These are phyloP conservation scores for Puccinellia tenuiflora DNA, from an alignment of 176 grass and related monocot species.

Conservation along the genomic window DNA sequence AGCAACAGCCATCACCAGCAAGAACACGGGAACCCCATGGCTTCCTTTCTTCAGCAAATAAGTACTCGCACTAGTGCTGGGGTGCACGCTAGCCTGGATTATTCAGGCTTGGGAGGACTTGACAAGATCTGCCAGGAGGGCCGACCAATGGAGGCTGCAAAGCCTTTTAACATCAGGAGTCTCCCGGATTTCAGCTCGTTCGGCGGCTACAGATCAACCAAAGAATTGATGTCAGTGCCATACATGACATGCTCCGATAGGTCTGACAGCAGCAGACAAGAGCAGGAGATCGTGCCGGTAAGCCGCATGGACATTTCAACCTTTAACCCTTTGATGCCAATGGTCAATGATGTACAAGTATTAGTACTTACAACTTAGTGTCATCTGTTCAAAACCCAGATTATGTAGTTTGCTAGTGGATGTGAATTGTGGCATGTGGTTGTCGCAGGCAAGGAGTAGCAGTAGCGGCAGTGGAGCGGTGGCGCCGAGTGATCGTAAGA, in stretches of 20 bases:
- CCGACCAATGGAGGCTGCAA: background rate
- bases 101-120: slow-evolving; percentile 42
- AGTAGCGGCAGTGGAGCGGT: slow-evolving; percentile 30
- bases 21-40: slow-evolving; percentile 15
- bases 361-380: background rate
- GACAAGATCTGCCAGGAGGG: slow-evolving; percentile 52
- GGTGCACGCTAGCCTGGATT: slow-evolving; percentile 37
- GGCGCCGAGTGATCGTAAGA: slow-evolving; percentile 41
- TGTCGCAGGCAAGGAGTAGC: slow-evolving; percentile 39
- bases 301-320: slow-evolving; percentile 10
- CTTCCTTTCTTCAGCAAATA: slow-evolving; percentile 52
- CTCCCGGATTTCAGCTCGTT: slow-evolving; percentile 39
- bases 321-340: background rate
- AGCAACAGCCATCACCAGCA: slow-evolving; percentile 15
- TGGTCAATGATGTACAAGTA: background rate
- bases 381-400: background rate
- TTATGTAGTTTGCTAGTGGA: background rate
- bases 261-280: slow-evolving; percentile 36
- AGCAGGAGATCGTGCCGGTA: slow-evolving; percentile 52
- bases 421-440: background rate
- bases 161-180: slow-evolving; percentile 34
- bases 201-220: slow-evolving; percentile 23
- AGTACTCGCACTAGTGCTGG: slow-evolving; percentile 25
- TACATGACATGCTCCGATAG: slow-evolving; percentile 28
- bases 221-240: slow-evolving; percentile 19